Evolutionary conservation across 345 rosid genomes (phyloP).

Genomic region (Citrus glauca): DNA sequence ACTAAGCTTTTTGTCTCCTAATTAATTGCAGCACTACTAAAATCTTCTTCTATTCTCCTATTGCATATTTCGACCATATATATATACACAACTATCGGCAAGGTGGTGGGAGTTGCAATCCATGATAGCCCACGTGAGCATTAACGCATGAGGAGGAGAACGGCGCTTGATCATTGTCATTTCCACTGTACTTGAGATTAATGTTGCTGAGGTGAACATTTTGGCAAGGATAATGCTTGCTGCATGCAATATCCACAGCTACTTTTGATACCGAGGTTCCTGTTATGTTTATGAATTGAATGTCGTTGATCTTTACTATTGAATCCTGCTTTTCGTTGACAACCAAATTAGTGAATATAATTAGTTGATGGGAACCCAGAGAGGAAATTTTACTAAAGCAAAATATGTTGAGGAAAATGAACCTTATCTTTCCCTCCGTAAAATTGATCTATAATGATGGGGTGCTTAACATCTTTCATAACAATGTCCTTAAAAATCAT

Average conservation of each 20-base stretch:
- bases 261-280: slow-evolving; percentile 42
- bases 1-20: not conserved
- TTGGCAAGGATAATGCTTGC: slow-evolving; percentile 43
- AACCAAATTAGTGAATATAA: not conserved
- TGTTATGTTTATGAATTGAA: slow-evolving; percentile 35
- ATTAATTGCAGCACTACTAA: not conserved
- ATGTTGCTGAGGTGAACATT: slow-evolving; percentile 34
- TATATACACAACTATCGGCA: slow-evolving; percentile 11
- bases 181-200: slow-evolving; percentile 31
- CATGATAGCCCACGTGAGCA: slow-evolving; percentile 25
- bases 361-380: not conserved
- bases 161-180: not conserved
- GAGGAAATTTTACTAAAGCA: not conserved
- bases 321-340: slow-evolving; percentile 41
- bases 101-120: slow-evolving; percentile 41
- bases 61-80: too few species aligned
- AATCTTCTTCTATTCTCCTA: not conserved
- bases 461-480: slow-evolving; percentile 53
- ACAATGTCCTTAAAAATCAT: slow-evolving; percentile 42
- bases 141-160: slow-evolving; percentile 34
- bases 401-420: not conserved
- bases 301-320: slow-evolving; percentile 37
- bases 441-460: slow-evolving; percentile 67
- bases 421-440: slow-evolving; percentile 24
- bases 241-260: slow-evolving; percentile 46